phyloP scores from a whole-genome alignment of 2,329 filamentous ascomycete species.

The Colletotrichum siamense region DNA sequence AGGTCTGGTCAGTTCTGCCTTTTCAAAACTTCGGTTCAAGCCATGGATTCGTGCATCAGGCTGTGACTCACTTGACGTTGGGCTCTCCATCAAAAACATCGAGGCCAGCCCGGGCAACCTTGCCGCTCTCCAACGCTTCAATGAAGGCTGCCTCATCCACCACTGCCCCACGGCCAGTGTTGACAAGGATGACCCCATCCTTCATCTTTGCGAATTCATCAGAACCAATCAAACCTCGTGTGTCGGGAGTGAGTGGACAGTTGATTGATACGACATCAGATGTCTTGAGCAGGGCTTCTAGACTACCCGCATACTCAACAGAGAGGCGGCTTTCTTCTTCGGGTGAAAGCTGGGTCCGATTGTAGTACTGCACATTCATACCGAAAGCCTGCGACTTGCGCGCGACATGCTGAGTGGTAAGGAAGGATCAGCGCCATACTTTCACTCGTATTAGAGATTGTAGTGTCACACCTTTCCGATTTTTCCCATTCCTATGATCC shows the following conservation, averaged over 20 bases:
- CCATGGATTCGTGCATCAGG: neutral
- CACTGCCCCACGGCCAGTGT: neutral
- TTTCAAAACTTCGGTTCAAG: neutral
- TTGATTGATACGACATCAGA: neutral
- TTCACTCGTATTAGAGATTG: neutral
- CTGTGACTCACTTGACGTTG: neutral
- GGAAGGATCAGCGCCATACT: neutral
- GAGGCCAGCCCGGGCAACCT: neutral
- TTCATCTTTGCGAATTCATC: neutral
- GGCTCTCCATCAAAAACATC: neutral
- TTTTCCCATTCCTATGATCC: neutral
- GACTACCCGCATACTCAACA: neutral
- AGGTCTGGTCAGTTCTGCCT: too few species aligned
- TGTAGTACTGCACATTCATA: neutral
- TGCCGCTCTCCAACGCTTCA: neutral
- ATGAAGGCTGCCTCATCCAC: neutral
- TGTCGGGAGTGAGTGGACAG: neutral
- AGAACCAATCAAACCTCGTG: neutral
- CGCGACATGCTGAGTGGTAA: neutral
- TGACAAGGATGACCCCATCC: neutral
- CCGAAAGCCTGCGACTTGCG: neutral
- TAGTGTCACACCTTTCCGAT: neutral
- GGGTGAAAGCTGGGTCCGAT: fast-evolving
- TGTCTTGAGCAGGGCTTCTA: neutral
- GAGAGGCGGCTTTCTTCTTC: neutral